Percentiles rank a stretch among this genome's conserved stretches.
Evolutionary conservation across 306 rosid species (phyloP).

Genomic region (Trifolium fragiferum): DNA sequence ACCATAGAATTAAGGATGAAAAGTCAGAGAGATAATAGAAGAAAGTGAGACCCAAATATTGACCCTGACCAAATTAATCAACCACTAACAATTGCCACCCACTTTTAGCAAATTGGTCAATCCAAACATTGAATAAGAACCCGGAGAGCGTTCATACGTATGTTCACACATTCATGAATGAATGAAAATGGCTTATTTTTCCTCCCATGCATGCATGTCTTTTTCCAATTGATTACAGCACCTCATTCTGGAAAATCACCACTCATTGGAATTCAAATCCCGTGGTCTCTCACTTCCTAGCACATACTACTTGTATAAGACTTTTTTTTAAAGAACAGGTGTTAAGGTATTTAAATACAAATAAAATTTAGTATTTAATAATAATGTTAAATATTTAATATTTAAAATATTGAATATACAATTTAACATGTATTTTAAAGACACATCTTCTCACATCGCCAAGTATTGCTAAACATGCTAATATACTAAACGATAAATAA

Average conservation of each 20-base stretch:
- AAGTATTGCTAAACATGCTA: too few species aligned
- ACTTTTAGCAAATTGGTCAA: neutral
- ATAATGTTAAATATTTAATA: too few species aligned
- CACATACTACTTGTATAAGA: too few species aligned
- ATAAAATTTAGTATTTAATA: too few species aligned
- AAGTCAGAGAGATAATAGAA: neutral
- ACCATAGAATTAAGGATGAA: neutral
- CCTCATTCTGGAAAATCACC: slow-evolving; percentile 25
- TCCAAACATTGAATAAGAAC: neutral
- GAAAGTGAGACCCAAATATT: neutral
- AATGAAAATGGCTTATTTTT: neutral
- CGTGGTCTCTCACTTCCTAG: neutral
- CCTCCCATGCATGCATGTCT: slow-evolving; percentile 14
- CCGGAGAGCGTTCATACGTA: slow-evolving; percentile 12
- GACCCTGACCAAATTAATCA: neutral
- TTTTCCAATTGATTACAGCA: slow-evolving; percentile 39
- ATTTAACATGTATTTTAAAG: too few species aligned
- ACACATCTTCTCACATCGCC: too few species aligned
- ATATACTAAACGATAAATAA: too few species aligned
- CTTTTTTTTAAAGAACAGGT: too few species aligned
- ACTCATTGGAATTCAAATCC: slow-evolving; percentile 43
- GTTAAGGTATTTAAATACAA: too few species aligned
- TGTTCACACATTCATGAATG: slow-evolving; percentile 51
- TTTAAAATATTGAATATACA: too few species aligned
- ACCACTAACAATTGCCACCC: neutral